These are phyloP conservation scores for Globisporangium spiculum DNA, from an alignment of 352 stramenopile genomes.

Conservation along the genomic window DNA sequence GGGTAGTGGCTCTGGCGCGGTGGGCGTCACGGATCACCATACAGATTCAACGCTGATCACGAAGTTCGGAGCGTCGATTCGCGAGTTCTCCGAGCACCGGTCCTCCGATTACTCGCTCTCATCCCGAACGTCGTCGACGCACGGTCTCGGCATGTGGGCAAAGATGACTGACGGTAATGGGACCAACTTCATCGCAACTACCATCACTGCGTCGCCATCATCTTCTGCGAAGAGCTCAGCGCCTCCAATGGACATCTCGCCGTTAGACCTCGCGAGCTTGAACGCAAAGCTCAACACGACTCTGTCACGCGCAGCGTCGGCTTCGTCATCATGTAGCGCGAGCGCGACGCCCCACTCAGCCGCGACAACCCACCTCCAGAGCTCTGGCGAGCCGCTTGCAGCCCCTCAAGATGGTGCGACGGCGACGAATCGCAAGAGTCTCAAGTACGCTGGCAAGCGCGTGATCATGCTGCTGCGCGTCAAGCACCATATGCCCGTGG, in stretches of 20 bases:
- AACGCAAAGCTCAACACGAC: neutral
- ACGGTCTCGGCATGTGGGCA: conserved; percentile 16
- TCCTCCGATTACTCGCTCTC: conserved; percentile 13
- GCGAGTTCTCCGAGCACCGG: conserved; percentile 11
- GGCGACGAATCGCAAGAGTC: conserved; percentile 23
- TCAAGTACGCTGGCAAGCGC: conserved; percentile 59
- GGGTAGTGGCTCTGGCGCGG: neutral
- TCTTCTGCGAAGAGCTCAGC: neutral
- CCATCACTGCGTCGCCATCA: neutral
- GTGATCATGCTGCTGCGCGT: conserved; percentile 69
- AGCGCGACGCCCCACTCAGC: neutral
- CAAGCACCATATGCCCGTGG: conserved; percentile 37
- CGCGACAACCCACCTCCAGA: neutral
- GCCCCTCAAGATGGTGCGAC: neutral
- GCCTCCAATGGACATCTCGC: neutral
- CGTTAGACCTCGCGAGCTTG: conserved; percentile 13
- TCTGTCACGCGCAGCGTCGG: neutral
- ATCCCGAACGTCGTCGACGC: conserved; percentile 12
- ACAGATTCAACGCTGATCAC: conserved; percentile 14
- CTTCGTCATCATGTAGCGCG: neutral
- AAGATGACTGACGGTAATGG: conserved; percentile 4
- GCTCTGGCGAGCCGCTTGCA: no score
- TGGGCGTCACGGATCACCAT: neutral
- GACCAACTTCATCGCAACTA: neutral
- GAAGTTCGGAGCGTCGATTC: conserved; percentile 11